Evolutionary conservation across 139 green algal species (phyloP), one percentile per base, ranked within the genome.

Genomic region (Chlorella sp.): DNA sequence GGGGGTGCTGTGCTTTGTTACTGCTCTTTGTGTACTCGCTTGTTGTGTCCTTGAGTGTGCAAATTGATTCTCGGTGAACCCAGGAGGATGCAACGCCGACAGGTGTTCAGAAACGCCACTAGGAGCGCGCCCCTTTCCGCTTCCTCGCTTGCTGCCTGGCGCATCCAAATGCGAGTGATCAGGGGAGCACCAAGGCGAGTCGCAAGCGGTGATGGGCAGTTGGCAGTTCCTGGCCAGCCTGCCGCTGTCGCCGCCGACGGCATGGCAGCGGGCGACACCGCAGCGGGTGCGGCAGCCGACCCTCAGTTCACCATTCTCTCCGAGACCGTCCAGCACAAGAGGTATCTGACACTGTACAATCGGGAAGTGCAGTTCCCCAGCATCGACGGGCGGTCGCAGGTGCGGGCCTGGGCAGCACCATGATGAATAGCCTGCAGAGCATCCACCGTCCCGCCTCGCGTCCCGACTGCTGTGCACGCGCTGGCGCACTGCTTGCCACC

Each of bases 281-380:
- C 64, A 37, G 79, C 40, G 66, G 68, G 37, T 22, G 66, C 84
- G 42, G 39, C 66, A 68, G 77, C 77, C 0, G 81, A 87, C 0
- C 11, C 60, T 32, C 60, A 64, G 0, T 95, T 96, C 78, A 42
- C 79, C 22, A 75, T 97, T 2, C 42, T 93, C 1, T 40, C 76
- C 3, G 94, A 97, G 39, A 66, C 90, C 15, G 28, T 93, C 28
- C 34, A 94, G 5, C 91, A 94, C 36, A 36, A 83, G 40, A 91
- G 94, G 0, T 97, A 96, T 86, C 60, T 97, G 18, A 94, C 93
- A 0, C 36, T 97, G 1, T 97, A 92, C 83, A 92, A 97, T 90
- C 75, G 94, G 11, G 64, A 75, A 12, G 83, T 97, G 0, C 69
- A 76, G 30, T 97, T 97, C 82, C 92, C 91, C 0, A 48, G 86